Percentiles rank a stretch among this genome's conserved stretches.
phyloP scores from a whole-genome alignment of 805 yeast species.

The Blastobotrys mokoenaii region DNA sequence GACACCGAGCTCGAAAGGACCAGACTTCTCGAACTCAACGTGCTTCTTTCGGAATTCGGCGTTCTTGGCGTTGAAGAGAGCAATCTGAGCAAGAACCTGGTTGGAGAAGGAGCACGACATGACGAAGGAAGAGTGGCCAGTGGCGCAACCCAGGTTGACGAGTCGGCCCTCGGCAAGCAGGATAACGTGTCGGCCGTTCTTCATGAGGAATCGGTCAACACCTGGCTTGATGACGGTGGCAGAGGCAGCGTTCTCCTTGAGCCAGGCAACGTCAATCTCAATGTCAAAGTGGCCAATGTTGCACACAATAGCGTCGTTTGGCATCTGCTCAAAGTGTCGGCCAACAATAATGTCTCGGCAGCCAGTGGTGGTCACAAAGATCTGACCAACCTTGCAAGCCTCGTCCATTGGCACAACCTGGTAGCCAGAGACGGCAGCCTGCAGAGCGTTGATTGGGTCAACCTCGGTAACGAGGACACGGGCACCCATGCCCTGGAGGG shows the following conservation, averaged over 20 bases:
- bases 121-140: constrained; percentile 98
- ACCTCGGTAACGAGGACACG: constrained; percentile 95
- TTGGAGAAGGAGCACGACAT: constrained; percentile 99
- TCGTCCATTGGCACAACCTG: constrained; percentile 94
- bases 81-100: constrained; percentile 98
- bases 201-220: constrained; percentile 92
- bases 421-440: constrained; percentile 98
- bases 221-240: constrained; percentile 98
- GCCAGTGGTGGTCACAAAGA: constrained; percentile 98
- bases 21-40: constrained; percentile 89
- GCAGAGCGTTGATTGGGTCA: constrained; percentile 98
- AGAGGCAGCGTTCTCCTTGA: constrained; percentile 86
- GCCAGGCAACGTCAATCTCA: constrained; percentile 99
- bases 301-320: constrained; percentile 98
- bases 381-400: constrained; percentile 88
- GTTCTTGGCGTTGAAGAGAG: constrained; percentile 86
- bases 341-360: constrained; percentile 96
- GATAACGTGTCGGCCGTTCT: constrained; percentile 86
- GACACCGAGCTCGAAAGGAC: constrained; percentile 85
- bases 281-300: constrained; percentile 99
- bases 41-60: constrained; percentile 65
- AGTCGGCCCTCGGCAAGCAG: constrained; percentile 98
- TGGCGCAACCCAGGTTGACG: constrained; percentile 98
- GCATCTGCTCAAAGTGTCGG: constrained; percentile 83
- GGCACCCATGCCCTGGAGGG: constrained; percentile 98